Base-by-base conservation (phyloP, 176 grass and related monocot genomes). In the Oryza nivara region DNA sequence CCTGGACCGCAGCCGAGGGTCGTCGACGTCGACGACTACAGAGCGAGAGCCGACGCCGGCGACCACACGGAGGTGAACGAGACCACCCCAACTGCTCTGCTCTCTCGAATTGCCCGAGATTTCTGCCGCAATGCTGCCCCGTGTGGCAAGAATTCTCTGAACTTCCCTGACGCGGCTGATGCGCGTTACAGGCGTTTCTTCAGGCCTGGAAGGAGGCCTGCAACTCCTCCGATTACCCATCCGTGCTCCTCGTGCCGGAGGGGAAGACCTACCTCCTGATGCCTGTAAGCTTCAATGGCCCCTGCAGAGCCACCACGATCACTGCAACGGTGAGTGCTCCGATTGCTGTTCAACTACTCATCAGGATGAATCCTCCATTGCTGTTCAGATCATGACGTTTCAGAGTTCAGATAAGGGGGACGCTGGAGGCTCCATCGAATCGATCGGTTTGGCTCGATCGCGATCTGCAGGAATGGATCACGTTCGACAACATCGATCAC, bases 121-220 rank as follows among this genome's bases (percentile, higher is more conserved):
- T 38, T 58, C 54, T 8, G 54, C 17, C 54, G 35, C 51, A 56
- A 56, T 60, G 20, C 19, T 61, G 75, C 51, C 47, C 47, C 8
- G 32, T n/a, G 3, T n/a, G 3, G 19, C 11, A 40, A 19, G 7
- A 14, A 17, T 4, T 25, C 47, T 41, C 17, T 0, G 30, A 58
- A 13, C 76, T 14, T 15, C 45, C 45, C 32, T 22, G 19, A 44
- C 54, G 49, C 49, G 7, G n/a, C 8, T 23, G 58, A 22, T 9
- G 3, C 34, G 28, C 61, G 35, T 78, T 72, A 13, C 70, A 92
- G 88, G 92, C 95, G 83, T 92, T 97, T 89, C 76, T 85, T 11
- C 58, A 11, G 67, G 88, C 92, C 2, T 97, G 95, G 95, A 76
- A 70, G 47, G 88, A 76, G 10, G 86, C 92, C 12, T 97, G 95